These are phyloP conservation scores for Eucalyptus polybractea DNA, from an alignment of 345 rosid species.

Conservation along the genomic window DNA sequence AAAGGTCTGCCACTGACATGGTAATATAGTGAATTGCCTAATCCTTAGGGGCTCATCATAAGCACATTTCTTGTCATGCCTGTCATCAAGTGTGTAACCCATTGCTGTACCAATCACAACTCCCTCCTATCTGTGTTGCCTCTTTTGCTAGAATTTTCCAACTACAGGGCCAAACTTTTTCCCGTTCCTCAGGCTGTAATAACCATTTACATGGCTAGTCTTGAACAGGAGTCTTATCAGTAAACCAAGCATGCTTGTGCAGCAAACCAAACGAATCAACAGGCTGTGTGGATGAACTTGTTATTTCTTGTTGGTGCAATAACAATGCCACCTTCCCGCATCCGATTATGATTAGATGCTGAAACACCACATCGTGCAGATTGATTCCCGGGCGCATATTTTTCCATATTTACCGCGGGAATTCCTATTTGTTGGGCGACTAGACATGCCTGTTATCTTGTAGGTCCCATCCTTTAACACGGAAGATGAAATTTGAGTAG, in stretches of 20 bases:
- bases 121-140: background rate
- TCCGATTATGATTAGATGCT: background rate
- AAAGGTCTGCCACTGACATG: too few species aligned
- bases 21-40: background rate
- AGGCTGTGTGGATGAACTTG: background rate
- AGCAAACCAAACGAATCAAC: background rate
- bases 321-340: background rate
- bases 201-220: background rate
- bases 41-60: background rate
- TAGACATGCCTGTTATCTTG: background rate
- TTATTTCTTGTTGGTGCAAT: background rate
- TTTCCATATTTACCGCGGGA: background rate
- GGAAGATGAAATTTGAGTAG: background rate
- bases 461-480: background rate
- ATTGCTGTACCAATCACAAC: background rate
- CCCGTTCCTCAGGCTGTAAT: background rate
- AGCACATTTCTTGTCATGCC: background rate
- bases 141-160: background rate
- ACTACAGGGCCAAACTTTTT: background rate
- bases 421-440: background rate
- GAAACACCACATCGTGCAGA: background rate
- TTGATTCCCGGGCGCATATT: rapidly evolving
- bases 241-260: background rate
- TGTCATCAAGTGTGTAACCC: background rate
- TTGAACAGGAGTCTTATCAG: background rate